Evolutionary conservation across 2,329 filamentous ascomycete genomes (phyloP).

Genomic region (Lasiodiplodia sp.): DNA sequence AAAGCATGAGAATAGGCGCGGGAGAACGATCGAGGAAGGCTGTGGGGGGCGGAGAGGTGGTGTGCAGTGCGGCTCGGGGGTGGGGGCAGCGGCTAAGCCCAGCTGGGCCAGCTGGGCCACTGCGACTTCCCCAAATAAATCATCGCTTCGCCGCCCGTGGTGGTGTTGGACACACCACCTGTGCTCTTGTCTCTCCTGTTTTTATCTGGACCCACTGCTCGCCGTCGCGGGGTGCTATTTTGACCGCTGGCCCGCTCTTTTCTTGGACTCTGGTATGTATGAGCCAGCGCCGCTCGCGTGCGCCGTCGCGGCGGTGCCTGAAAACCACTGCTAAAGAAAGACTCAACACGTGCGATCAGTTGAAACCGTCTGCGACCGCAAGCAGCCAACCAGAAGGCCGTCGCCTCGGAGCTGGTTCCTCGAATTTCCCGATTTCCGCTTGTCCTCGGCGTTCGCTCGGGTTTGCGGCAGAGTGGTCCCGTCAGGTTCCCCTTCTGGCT

Average conservation of each 20-base stretch:
- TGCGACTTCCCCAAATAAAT: slow-evolving; percentile 14
- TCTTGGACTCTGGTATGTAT: background rate
- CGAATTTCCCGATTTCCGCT: slow-evolving; percentile 3
- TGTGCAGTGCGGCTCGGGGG: slow-evolving; percentile 11
- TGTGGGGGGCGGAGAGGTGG: slow-evolving; percentile 19
- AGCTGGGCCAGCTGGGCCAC: background rate
- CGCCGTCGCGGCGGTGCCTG: background rate
- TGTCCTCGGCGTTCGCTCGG: slow-evolving; percentile 15
- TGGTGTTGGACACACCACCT: slow-evolving; percentile 6
- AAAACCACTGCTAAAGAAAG: slow-evolving; percentile 1
- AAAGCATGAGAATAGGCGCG: slow-evolving; percentile 1
- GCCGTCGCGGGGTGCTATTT: background rate
- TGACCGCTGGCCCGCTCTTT: slow-evolving; percentile 1
- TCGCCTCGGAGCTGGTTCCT: background rate
- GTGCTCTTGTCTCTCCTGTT: slow-evolving; percentile 25
- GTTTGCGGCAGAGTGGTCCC: background rate
- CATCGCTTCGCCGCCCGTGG: background rate
- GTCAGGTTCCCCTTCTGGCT: slow-evolving; percentile 4
- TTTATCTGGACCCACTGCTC: slow-evolving; percentile 7
- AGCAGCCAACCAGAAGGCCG: background rate
- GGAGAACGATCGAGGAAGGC: slow-evolving; percentile 1
- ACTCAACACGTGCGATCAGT: background rate
- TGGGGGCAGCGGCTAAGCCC: slow-evolving; percentile 18
- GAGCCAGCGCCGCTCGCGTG: slow-evolving; percentile 1
- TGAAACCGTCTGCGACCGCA: background rate